Percentiles rank a stretch among this genome's conserved stretches.
Evolutionary conservation across 1,284 basidiomycete species (phyloP).

Genomic region (Thelephora terrestris): DNA sequence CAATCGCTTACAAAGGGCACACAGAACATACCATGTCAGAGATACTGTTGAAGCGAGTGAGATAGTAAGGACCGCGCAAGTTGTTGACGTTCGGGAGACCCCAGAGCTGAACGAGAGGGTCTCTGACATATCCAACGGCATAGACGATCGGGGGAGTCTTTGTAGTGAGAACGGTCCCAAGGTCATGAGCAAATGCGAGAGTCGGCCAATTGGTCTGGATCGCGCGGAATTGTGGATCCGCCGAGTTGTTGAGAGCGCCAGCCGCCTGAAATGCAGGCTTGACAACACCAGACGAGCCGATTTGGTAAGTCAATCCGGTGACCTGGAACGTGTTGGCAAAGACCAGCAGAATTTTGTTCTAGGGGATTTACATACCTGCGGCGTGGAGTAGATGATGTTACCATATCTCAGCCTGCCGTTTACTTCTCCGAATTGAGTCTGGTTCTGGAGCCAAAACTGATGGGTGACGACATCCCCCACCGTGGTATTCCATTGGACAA

Average conservation of each 20-base stretch:
- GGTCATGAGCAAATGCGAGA: slow-evolving; percentile 23
- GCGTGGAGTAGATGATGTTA: slow-evolving; percentile 2
- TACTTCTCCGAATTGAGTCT: slow-evolving; percentile 1
- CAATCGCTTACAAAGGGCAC: not conserved
- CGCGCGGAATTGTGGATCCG: slow-evolving; percentile 23
- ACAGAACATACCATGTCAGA: slow-evolving; percentile 11
- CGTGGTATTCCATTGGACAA: slow-evolving; percentile 8
- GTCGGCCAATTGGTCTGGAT: slow-evolving; percentile 20
- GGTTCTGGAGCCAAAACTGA: slow-evolving; percentile 6
- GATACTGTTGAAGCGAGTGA: slow-evolving; percentile 9
- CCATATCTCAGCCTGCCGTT: slow-evolving; percentile 4
- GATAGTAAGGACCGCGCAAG: slow-evolving; percentile 19
- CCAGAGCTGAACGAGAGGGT: slow-evolving; percentile 21
- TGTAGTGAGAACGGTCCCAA: slow-evolving; percentile 20
- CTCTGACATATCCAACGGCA: slow-evolving; percentile 24
- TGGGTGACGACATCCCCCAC: slow-evolving; percentile 5
- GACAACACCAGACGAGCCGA: slow-evolving; percentile 19
- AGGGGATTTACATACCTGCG: not conserved
- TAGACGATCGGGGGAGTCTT: slow-evolving; percentile 19
- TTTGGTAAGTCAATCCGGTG: slow-evolving; percentile 23
- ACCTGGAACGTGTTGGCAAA: slow-evolving; percentile 9
- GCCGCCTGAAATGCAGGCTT: slow-evolving; percentile 22
- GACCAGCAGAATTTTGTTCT: not conserved
- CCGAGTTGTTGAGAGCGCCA: slow-evolving; percentile 23
- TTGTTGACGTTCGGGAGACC: slow-evolving; percentile 10